Evolutionary conservation across 2,329 filamentous ascomycete species (phyloP).

Genomic region (Rhynchosporium agropyri): DNA sequence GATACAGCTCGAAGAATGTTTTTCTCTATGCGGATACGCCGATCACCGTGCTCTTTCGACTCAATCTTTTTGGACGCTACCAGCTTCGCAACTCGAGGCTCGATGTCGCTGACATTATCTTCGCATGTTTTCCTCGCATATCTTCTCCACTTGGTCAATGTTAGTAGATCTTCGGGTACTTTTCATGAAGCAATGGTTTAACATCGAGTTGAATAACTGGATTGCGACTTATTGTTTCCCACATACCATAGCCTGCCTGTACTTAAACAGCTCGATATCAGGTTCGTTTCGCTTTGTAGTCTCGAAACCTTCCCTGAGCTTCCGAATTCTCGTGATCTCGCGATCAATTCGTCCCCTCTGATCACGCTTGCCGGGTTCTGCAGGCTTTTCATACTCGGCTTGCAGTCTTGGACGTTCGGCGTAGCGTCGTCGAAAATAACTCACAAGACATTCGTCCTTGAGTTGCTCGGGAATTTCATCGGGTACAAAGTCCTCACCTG

Average conservation of each 20-base stretch:
- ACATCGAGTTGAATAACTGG: neutral
- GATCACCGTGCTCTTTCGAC: neutral
- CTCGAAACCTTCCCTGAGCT: constrained; percentile 6
- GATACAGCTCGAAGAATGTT: constrained; percentile 9
- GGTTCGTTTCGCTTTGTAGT: neutral
- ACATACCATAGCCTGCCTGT: constrained; percentile 2
- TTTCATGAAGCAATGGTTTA: neutral
- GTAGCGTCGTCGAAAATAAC: constrained; percentile 20
- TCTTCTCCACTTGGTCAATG: neutral
- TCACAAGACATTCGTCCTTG: constrained; percentile 9
- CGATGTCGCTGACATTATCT: neutral
- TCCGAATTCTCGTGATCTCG: constrained; percentile 14
- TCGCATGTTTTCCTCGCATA: neutral
- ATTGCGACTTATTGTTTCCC: too few species aligned
- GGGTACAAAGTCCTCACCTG: constrained; percentile 8
- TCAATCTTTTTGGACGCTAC: neutral
- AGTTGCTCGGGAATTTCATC: constrained; percentile 17
- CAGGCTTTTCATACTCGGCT: neutral
- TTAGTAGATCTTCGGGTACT: neutral
- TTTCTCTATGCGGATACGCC: constrained; percentile 6
- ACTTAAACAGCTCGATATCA: constrained; percentile 1
- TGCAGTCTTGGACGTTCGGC: neutral
- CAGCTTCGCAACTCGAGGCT: neutral
- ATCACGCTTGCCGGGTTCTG: neutral
- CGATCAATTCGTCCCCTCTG: neutral